phyloP scores from a whole-genome alignment of 2,329 filamentous ascomycete species.

The Phialophora chinensis region DNA sequence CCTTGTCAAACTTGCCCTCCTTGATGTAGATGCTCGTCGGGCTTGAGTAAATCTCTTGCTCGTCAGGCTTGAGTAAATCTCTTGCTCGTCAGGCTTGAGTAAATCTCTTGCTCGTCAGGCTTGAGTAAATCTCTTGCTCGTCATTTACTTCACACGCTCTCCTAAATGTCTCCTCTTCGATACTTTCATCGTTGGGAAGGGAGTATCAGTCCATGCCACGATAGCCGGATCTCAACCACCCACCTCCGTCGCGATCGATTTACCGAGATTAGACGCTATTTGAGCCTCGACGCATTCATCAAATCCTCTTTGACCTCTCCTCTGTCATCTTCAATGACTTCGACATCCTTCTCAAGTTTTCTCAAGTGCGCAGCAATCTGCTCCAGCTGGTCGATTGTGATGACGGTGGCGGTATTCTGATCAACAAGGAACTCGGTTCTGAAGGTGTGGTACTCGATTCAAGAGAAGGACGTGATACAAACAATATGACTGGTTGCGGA shows the following conservation, averaged over 20 bases:
- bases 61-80: too few relatives aligned
- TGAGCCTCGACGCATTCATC: conserved; percentile 21
- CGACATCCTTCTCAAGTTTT: conserved; percentile 24
- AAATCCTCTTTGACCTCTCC: conserved; percentile 22
- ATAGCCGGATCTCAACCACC: too few relatives aligned
- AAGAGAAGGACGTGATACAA: too few relatives aligned
- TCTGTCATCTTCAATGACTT: conserved; percentile 23
- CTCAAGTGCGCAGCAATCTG: conserved; percentile 27
- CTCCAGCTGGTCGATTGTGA: conserved; percentile 31
- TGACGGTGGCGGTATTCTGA: conserved; percentile 26
- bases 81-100: too few relatives aligned
- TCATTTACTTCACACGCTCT: conserved; percentile 94
- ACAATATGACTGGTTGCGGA: too few relatives aligned
- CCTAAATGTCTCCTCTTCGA: conserved; percentile 90
- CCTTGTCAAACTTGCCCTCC: conserved; percentile 82
- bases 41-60: conserved; percentile 85
- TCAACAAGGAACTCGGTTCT: conserved; percentile 30
- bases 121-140: too few relatives aligned
- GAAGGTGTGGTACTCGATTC: conserved; percentile 33
- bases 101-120: too few relatives aligned
- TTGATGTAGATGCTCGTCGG: conserved; percentile 95
- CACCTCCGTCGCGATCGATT: too few relatives aligned
- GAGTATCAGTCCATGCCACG: too few relatives aligned
- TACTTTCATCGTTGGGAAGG: conserved; percentile 75
- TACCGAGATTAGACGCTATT: too few relatives aligned